Evolutionary conservation across 108 stramenopile genomes (phyloP).

Genomic region (Poteriospumella lacustris): DNA sequence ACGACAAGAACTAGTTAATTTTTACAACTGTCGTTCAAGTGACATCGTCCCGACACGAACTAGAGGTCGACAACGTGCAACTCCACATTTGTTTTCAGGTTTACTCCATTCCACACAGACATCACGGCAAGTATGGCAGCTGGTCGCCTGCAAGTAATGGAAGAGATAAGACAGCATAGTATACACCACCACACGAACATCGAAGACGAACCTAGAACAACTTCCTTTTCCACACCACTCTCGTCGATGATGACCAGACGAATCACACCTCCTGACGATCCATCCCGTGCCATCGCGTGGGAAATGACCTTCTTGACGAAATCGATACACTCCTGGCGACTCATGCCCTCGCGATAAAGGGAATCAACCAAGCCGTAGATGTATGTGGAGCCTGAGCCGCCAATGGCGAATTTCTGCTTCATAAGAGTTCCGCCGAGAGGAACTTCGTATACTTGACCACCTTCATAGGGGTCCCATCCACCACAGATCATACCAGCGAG

Average conservation of each 20-base stretch:
- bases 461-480: slow-evolving; percentile 88
- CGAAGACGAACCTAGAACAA: not conserved
- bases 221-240: slow-evolving; percentile 61
- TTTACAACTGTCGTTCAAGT: no score
- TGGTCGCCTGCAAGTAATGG: not conserved
- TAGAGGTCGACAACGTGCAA: no score
- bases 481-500: slow-evolving; percentile 92
- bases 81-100: no score
- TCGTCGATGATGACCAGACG: slow-evolving; percentile 72
- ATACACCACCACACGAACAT: not conserved
- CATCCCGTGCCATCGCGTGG: slow-evolving; percentile 98
- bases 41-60: no score
- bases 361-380: slow-evolving; percentile 85
- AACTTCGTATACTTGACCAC: slow-evolving; percentile 75
- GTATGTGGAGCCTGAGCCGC: slow-evolving; percentile 84
- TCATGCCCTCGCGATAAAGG: slow-evolving; percentile 70
- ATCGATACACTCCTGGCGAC: slow-evolving; percentile 70
- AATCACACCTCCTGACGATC: slow-evolving; percentile 87
- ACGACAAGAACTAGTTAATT: no score
- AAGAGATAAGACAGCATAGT: not conserved
- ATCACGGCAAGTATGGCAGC: slow-evolving; percentile 10
- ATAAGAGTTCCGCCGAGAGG: slow-evolving; percentile 85
- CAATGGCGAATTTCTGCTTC: slow-evolving; percentile 81
- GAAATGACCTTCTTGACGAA: slow-evolving; percentile 75
- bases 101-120: no score